Conservation (phyloP, 1,284 basidiomycete species). For the Entoloma clypeatum region DNA sequence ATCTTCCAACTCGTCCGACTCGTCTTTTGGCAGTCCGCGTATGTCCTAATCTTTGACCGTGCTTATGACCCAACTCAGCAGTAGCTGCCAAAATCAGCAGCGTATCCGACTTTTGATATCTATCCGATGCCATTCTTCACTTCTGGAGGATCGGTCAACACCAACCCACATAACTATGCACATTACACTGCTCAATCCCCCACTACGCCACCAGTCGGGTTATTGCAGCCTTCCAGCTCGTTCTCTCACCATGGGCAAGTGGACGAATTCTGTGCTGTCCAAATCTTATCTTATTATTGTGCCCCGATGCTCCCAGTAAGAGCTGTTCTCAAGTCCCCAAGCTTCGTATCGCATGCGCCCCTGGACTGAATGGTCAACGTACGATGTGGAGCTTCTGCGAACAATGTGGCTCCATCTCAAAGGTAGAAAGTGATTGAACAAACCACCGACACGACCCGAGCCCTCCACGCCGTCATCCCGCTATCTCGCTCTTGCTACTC, state of each 20-base stretch:
- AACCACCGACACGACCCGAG: slow-evolving; percentile 10
- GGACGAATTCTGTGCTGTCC: slow-evolving; percentile 8
- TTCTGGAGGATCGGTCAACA: slow-evolving; percentile 43
- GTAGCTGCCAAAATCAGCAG: slow-evolving; percentile 31
- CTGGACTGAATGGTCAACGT: slow-evolving; percentile 55
- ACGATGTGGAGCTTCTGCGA: slow-evolving; percentile 86
- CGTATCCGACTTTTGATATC: slow-evolving; percentile 60
- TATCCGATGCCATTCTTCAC: slow-evolving; percentile 54
- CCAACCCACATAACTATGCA: slow-evolving; percentile 45
- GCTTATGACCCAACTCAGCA: slow-evolving; percentile 15
- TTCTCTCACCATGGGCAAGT: slow-evolving; percentile 74
- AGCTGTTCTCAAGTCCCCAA: slow-evolving; percentile 77
- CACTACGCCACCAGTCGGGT: slow-evolving; percentile 41
- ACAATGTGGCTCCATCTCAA: slow-evolving; percentile 82
- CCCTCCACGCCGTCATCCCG: slow-evolving; percentile 2
- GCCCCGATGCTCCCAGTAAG: slow-evolving; percentile 36
- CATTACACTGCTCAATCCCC: slow-evolving; percentile 37
- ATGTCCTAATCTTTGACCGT: slow-evolving; percentile 21
- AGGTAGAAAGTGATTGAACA: slow-evolving; percentile 68
- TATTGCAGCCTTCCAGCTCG: slow-evolving; percentile 61
- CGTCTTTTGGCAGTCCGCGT: slow-evolving; percentile 42
- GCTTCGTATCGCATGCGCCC: slow-evolving; percentile 61
- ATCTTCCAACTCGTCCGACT: slow-evolving; percentile 44
- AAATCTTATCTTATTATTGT: slow-evolving; percentile 10
- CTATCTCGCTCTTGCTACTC: slow-evolving; percentile 7